Evolutionary conservation across 345 rosid genomes (phyloP), one percentile per base, ranked within the genome.

Genomic region (Lepidium didymum): DNA sequence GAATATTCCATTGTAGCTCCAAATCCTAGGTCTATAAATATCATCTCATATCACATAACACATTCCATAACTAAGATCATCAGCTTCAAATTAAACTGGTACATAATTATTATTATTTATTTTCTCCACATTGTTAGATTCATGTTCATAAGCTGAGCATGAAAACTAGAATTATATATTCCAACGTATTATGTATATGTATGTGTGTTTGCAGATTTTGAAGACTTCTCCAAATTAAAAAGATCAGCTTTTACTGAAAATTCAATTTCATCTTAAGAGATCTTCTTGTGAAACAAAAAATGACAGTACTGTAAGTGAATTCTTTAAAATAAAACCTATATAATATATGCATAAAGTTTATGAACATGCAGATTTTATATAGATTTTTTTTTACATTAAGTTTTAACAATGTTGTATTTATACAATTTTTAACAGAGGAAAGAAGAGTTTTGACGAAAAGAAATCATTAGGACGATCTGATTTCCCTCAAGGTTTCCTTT

Each of bases 401-500:
- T 35, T 18, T 5, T 36, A 49, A 14, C 14, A 37, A 0, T 64
- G 35, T 35, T 19, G 13, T 8, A 14, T 21, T 23, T 36, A 14
- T 64, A 47, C 10, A 37, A 50, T 6, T 37, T 47, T 55, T 23
- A 67, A 19, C 71, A 58, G 73, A 25, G 33, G 40, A 36, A 68
- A 40, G 40, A 57, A 15, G 56, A 57, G 37, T 37, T 31, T 18
- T 47, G 57, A 56, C 27, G 12, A 25, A 23, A 57, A 16, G 6
- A 47, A 57, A 46, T 60, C 74, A 18, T 53, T 71, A 13, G 52
- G 62, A 15, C 75, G 75, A 34, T 36, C 37, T 62, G 52, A 44
- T 53, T 52, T 76, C 42, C 67, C 62, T n/a, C 27, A 15, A 8
- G 76, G 54, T 60, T 74, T 77, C 66, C 7, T 74, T 25, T 74